phyloP scores from a whole-genome alignment of 2,329 filamentous ascomycete genomes.

The Arthrinium phaeospermum region DNA sequence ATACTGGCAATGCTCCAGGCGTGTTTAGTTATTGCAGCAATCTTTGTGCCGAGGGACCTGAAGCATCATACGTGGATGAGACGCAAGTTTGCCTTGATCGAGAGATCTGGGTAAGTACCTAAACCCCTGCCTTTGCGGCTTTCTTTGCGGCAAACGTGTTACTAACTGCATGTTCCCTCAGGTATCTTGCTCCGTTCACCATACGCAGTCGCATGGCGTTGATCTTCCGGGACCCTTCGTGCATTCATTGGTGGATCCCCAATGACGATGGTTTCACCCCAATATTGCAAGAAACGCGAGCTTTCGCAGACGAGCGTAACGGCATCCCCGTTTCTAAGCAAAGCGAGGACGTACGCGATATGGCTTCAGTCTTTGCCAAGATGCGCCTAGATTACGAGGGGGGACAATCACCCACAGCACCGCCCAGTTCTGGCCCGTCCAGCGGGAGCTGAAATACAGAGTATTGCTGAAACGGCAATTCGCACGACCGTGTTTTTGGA shows the following conservation, averaged over 20 bases:
- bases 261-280: constrained; percentile 77
- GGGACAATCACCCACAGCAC: constrained; percentile 28
- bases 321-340: constrained; percentile 61
- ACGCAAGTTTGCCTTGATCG: constrained; percentile 77
- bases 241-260: constrained; percentile 88
- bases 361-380: constrained; percentile 74
- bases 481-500: not conserved
- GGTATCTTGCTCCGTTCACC: constrained; percentile 81
- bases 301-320: constrained; percentile 81
- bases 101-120: constrained; percentile 74
- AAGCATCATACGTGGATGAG: constrained; percentile 80
- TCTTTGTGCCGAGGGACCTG: constrained; percentile 80
- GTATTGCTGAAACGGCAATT: not conserved
- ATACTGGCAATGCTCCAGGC: constrained; percentile 76
- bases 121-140: not conserved
- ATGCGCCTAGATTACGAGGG: constrained; percentile 54
- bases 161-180: constrained; percentile 42
- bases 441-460: constrained; percentile 16
- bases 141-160: not conserved
- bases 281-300: constrained; percentile 77
- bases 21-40: constrained; percentile 73
- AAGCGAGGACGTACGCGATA: constrained; percentile 72
- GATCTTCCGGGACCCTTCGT: constrained; percentile 73
- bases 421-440: constrained; percentile 26
- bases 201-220: constrained; percentile 78